These are phyloP conservation scores for Tagetes patula DNA, from an alignment of 129 eudicot genomes.

Conservation along the genomic window DNA sequence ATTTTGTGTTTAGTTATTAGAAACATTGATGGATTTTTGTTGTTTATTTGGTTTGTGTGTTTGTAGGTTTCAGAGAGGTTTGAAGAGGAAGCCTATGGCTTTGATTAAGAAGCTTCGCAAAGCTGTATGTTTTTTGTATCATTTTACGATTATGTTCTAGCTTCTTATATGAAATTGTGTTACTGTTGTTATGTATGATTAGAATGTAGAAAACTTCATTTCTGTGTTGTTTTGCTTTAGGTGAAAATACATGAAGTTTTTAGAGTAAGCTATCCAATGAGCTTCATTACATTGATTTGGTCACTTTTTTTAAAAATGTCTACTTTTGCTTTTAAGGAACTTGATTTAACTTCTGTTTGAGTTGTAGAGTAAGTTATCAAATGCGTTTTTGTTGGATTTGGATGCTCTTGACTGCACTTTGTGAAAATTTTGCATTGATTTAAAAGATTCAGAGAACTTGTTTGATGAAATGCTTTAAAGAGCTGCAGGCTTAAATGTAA, in stretches of 20 bases:
- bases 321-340: too few species aligned
- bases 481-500: slow-evolving; percentile 70
- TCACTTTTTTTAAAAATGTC: too few species aligned
- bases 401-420: background rate
- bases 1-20: background rate
- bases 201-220: too few species aligned
- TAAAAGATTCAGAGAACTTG: slow-evolving; percentile 56
- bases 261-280: too few species aligned
- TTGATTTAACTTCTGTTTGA: too few species aligned
- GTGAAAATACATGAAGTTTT: too few species aligned
- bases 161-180: background rate
- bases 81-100: slow-evolving; percentile 98
- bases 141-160: background rate
- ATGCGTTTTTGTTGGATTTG: background rate
- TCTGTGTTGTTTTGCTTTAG: too few species aligned
- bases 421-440: background rate
- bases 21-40: background rate
- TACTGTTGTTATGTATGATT: too few species aligned
- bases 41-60: background rate
- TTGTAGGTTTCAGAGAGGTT: slow-evolving; percentile 73
- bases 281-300: too few species aligned
- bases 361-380: too few species aligned
- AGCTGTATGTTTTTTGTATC: slow-evolving; percentile 49
- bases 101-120: slow-evolving; percentile 90
- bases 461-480: slow-evolving; percentile 69